These are phyloP conservation scores for Ecytonucleospora hepatopenaei DNA, from an alignment of 371 early-diverging fungal species.

Conservation along the genomic window DNA sequence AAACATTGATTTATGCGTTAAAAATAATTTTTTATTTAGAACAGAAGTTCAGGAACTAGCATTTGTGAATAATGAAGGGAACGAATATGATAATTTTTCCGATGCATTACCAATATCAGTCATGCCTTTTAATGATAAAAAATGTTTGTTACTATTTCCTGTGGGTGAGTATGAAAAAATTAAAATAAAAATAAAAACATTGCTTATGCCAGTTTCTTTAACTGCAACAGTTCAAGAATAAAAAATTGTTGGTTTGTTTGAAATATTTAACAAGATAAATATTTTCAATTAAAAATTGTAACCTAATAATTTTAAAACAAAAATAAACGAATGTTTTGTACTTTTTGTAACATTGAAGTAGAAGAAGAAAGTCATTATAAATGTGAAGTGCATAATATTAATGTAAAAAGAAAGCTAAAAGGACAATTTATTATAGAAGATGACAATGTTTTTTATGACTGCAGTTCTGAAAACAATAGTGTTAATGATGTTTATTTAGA, in stretches of 20 bases:
- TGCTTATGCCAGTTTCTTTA: neutral
- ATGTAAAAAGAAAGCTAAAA: neutral
- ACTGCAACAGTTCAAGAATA: neutral
- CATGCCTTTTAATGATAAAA: neutral
- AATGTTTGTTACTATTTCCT: neutral
- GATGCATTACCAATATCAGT: neutral
- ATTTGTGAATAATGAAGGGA: neutral
- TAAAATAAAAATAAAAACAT: neutral
- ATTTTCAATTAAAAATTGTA: too few relatives aligned
- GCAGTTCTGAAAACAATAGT: neutral
- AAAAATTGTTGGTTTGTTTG: too few relatives aligned
- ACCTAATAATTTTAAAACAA: too few relatives aligned
- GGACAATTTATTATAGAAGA: too few relatives aligned
- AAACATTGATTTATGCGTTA: neutral
- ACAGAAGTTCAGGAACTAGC: neutral
- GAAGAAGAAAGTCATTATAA: neutral
- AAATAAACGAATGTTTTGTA: slow-evolving; percentile 8
- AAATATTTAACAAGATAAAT: too few relatives aligned
- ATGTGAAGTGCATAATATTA: neutral
- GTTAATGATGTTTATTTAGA: slow-evolving; percentile 7
- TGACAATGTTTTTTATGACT: neutral
- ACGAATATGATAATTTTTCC: neutral
- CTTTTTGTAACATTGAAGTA: neutral
- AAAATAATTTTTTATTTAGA: neutral
- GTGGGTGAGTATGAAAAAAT: neutral